These are phyloP conservation scores for Theileria equi DNA, from an alignment of 169 alveolate species.

Conservation along the genomic window DNA sequence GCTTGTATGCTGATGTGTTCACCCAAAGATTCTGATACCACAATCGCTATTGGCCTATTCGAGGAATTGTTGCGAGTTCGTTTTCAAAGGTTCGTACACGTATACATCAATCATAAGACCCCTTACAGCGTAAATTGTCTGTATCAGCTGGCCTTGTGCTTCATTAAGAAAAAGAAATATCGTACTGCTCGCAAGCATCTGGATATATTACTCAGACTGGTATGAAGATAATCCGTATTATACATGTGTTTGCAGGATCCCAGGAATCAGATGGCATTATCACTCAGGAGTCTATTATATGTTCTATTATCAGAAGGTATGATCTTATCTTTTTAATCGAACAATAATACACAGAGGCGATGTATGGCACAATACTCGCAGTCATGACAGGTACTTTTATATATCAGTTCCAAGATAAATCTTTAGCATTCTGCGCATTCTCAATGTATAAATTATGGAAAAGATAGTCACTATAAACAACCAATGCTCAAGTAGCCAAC, in stretches of 20 bases:
- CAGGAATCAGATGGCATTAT: constrained; percentile 52
- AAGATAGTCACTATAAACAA: neutral
- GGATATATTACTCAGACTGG: constrained; percentile 68
- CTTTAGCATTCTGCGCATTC: constrained; percentile 31
- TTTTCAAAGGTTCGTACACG: constrained; percentile 56
- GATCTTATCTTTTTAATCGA: constrained; percentile 13
- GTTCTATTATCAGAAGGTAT: constrained; percentile 49
- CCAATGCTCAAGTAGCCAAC: neutral
- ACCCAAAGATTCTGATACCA: constrained; percentile 20
- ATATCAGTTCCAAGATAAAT: neutral
- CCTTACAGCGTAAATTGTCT: constrained; percentile 55
- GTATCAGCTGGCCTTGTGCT: constrained; percentile 75
- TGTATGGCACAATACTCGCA: constrained; percentile 49
- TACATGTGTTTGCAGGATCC: constrained; percentile 39
- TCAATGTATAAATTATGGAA: constrained; percentile 53
- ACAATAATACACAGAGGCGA: constrained; percentile 28
- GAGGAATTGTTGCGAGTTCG: constrained; percentile 53
- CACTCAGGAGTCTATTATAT: constrained; percentile 53
- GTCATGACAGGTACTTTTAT: constrained; percentile 15
- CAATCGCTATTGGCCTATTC: constrained; percentile 47
- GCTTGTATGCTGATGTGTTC: constrained; percentile 67
- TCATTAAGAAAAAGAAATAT: constrained; percentile 67
- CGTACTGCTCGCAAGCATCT: constrained; percentile 67
- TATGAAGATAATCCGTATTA: constrained; percentile 12
- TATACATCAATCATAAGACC: neutral